These are phyloP conservation scores for Coemansia sp. DNA, from an alignment of 192 early-diverging fungal species.

Conservation along the genomic window DNA sequence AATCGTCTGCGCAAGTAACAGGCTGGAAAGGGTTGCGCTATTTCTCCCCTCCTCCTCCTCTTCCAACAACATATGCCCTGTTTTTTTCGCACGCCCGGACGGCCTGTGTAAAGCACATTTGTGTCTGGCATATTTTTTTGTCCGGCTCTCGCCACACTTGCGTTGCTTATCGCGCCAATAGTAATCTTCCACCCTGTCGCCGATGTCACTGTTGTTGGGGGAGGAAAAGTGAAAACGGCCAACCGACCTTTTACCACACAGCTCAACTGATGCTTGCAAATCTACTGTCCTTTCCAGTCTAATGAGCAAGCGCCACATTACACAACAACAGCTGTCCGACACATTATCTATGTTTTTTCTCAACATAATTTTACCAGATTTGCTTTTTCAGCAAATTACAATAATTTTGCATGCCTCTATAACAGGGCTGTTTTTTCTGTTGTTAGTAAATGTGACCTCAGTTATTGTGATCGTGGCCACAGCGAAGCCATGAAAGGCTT, in stretches of 20 bases:
- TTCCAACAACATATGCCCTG: not conserved
- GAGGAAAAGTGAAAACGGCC: not conserved
- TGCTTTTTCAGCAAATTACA: no score
- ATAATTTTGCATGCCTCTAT: not conserved
- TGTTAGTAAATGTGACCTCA: conserved; percentile 21
- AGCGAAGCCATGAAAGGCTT: conserved; percentile 42
- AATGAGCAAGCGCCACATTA: not conserved
- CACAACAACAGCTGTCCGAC: not conserved
- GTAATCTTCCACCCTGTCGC: conserved; percentile 28
- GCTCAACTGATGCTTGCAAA: not conserved
- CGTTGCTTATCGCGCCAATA: conserved; percentile 42
- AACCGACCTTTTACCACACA: not conserved
- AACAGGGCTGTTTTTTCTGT: not conserved
- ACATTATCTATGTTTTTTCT: not conserved
- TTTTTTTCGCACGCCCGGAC: not conserved
- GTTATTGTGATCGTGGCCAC: conserved; percentile 52
- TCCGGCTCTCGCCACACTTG: not conserved
- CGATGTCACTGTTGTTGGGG: not conserved
- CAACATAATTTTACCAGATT: no score
- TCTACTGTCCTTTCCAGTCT: not conserved
- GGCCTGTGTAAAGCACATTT: not conserved
- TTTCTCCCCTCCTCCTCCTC: not conserved
- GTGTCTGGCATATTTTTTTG: not conserved
- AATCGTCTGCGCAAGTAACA: conserved; percentile 11
- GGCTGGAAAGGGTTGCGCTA: not conserved